phyloP scores from a whole-genome alignment of 164 flowering plant genomes.

The Magnolia officinalis region DNA sequence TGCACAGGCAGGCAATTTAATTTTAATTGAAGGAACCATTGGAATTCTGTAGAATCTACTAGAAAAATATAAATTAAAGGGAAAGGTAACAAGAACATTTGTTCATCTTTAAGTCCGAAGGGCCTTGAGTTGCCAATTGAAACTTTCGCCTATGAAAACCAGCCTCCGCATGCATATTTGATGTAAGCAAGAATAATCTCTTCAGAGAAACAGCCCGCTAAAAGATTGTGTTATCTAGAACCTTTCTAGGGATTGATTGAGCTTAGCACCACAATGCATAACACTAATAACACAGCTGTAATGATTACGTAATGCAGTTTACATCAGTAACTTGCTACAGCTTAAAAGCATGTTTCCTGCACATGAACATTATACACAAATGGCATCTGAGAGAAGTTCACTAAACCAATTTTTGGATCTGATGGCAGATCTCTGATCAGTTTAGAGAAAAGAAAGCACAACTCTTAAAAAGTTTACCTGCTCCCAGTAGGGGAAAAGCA shows the following conservation, averaged over 20 bases:
- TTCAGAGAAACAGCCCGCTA: neutral
- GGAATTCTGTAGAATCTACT: too few relatives aligned
- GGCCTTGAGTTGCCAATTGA: too few relatives aligned
- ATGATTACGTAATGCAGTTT: too few relatives aligned
- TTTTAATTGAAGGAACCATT: too few relatives aligned
- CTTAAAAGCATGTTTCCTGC: too few relatives aligned
- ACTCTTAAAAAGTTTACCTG: slow-evolving; percentile 40
- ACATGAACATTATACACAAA: neutral
- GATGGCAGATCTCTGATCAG: neutral
- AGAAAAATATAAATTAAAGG: too few relatives aligned
- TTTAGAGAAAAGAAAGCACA: neutral
- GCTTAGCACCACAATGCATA: slow-evolving; percentile 1
- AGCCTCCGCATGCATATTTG: neutral
- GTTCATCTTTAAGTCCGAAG: too few relatives aligned
- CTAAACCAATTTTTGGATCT: neutral
- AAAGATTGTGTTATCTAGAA: neutral
- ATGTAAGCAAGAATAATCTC: neutral
- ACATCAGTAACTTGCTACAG: too few relatives aligned
- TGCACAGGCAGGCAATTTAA: too few relatives aligned
- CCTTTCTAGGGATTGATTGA: neutral
- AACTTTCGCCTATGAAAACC: too few relatives aligned
- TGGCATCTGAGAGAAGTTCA: neutral
- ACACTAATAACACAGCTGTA: too few relatives aligned
- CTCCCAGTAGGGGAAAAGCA: slow-evolving; percentile 88
- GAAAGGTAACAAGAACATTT: too few relatives aligned